Evolutionary conservation across 306 rosid genomes (phyloP).

Genomic region (Acmispon strigosus): DNA sequence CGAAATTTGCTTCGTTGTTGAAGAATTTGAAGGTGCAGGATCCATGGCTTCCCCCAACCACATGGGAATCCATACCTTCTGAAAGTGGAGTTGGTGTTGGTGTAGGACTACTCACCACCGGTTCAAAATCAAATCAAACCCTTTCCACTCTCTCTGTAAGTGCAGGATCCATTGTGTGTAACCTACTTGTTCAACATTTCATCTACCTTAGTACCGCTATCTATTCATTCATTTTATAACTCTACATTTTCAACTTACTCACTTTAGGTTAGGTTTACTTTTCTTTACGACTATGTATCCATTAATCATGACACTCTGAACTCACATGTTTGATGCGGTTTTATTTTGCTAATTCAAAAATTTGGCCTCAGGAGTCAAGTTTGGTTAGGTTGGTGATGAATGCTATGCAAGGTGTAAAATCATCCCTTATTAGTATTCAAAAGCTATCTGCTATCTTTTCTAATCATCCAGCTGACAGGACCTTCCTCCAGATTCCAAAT

Average conservation of each 20-base stretch:
- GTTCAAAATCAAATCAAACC: constrained; percentile 26
- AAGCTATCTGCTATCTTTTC: constrained; percentile 48
- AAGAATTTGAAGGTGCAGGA: constrained; percentile 58
- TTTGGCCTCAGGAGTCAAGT: constrained; percentile 62
- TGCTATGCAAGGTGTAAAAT: constrained; percentile 67
- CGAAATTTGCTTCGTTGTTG: constrained; percentile 47
- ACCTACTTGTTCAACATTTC: background rate
- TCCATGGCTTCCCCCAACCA: constrained; percentile 71
- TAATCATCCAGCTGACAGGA: constrained; percentile 64
- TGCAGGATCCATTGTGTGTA: background rate
- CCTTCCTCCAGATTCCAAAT: constrained; percentile 54
- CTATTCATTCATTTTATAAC: background rate
- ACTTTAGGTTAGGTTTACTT: background rate
- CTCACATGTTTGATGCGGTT: no score
- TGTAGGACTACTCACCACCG: background rate
- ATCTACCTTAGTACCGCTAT: background rate
- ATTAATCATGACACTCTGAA: background rate
- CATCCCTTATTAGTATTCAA: constrained; percentile 60
- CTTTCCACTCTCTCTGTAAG: constrained; percentile 73
- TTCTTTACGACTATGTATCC: background rate
- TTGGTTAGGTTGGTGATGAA: constrained; percentile 71
- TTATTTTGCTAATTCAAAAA: background rate
- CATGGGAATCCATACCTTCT: constrained; percentile 73
- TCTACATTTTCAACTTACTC: background rate
- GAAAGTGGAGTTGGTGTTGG: constrained; percentile 34